phyloP scores from a whole-genome alignment of 768 basidiomycete genomes.

The Russula vinacea region DNA sequence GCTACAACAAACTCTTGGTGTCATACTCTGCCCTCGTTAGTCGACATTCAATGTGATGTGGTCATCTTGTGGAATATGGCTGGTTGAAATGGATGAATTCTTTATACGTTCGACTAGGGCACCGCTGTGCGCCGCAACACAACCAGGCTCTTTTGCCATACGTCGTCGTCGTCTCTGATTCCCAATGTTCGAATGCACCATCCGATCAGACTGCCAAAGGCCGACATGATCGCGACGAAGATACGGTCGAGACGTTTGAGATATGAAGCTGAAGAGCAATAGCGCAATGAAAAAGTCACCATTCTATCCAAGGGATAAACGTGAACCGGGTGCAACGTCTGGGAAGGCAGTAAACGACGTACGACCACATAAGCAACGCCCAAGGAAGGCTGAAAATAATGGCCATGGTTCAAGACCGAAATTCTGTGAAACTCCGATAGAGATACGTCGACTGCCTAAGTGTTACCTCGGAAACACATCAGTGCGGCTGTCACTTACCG shows the following conservation, averaged over 20 bases:
- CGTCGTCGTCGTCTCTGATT: no score
- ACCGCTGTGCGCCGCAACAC: neutral
- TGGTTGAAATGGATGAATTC: neutral
- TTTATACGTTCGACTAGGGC: neutral
- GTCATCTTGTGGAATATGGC: neutral
- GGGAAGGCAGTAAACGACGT: conserved; percentile 32
- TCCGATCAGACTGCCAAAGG: neutral
- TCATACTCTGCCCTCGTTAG: neutral
- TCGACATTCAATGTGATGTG: neutral
- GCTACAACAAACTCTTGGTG: neutral
- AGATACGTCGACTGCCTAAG: conserved; percentile 32
- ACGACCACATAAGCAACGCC: conserved; percentile 60
- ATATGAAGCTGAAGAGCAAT: conserved; percentile 6
- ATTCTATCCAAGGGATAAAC: neutral
- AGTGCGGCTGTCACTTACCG: conserved; percentile 1
- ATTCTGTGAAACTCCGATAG: conserved; percentile 31
- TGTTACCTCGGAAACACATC: neutral
- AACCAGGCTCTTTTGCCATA: neutral
- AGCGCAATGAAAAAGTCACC: conserved; percentile 6
- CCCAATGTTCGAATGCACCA: conserved; percentile 16
- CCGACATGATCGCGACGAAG: conserved; percentile 8
- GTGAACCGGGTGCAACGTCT: neutral
- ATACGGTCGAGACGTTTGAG: conserved; percentile 21
- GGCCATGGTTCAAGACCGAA: conserved; percentile 54
- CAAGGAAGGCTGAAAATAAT: conserved; percentile 55